Base-by-base conservation (phyloP, 208 protist species). In the Porcisia hertigi region DNA sequence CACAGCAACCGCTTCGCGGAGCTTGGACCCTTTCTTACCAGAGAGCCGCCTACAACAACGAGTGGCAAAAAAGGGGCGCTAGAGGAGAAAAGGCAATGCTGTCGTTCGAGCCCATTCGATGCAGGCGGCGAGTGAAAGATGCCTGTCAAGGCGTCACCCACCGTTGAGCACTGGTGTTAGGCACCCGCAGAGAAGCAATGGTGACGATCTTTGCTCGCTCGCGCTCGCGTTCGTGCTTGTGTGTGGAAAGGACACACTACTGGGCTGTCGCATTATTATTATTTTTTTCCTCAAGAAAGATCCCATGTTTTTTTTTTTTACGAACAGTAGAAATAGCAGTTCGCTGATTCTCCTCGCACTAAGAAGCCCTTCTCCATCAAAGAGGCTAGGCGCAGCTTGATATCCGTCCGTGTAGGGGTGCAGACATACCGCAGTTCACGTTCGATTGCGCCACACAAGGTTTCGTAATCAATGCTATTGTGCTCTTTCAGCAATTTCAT, bases 301-400 rank as follows among this genome's bases (percentile, higher is more conserved):
- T 47, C 30, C 62, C 7, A 52, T 49, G 14, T 34, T 36, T 6
- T 58, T 66, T 58, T 58, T 66, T 58, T 58, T 77, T 58, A 83
- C 43, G 59, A 36, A 75, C 79, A 79, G 57, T 74, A 83, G 57
- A 83, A 65, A n/a, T 79, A 79, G 79, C 67, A 75, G 79, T 83
- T 75, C 39, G 67, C 65, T 2, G 69, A 64, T 53, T 74, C 69
- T 49, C 78, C 84, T 49, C 92, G 83, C 0, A 79, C 76, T 41
- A 97, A 74, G 34, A 92, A 83, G 20, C 90, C 88, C 52, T 92
- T 92, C 41, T 88, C 87, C n/a, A 94, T 92, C 7, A 97, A 75
- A 23, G 58, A 60, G n/a, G 90, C 86, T 16, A 97, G 64, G 47
- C 79, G 76, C 23, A 73, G 62, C 73, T 95, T 97, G 20, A 97